These are phyloP conservation scores for Monocercomonoides exilis DNA, from an alignment of 78 protist genomes.

Conservation along the genomic window DNA sequence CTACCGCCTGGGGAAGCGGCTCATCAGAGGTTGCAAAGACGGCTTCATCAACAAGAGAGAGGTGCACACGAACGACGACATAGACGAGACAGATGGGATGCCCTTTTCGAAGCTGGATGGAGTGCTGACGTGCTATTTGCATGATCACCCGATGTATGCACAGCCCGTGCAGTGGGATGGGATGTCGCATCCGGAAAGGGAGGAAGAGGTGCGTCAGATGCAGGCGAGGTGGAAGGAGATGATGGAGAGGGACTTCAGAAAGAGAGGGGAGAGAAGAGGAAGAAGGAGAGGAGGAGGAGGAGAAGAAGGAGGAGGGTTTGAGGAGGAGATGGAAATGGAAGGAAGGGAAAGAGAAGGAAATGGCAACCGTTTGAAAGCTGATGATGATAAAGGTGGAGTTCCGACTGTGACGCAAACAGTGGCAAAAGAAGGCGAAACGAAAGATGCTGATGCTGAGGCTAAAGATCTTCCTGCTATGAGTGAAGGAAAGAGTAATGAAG, in stretches of 20 bases:
- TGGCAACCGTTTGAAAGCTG: too few species aligned
- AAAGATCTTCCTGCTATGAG: too few species aligned
- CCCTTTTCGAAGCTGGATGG: not conserved
- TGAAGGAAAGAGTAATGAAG: too few species aligned
- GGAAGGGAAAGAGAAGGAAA: too few species aligned
- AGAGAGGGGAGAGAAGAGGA: not conserved
- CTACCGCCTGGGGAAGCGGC: not conserved
- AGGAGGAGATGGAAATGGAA: too few species aligned
- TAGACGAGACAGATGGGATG: not conserved
- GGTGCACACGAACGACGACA: not conserved
- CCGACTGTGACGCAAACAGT: too few species aligned
- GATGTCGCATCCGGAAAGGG: not conserved
- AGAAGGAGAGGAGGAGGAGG: not conserved
- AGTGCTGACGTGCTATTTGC: not conserved
- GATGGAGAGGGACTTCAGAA: not conserved
- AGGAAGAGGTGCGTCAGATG: not conserved
- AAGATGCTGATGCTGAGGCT: too few species aligned
- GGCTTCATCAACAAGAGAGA: not conserved
- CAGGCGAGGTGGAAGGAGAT: not conserved
- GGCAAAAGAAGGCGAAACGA: too few species aligned
- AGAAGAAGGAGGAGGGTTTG: not conserved
- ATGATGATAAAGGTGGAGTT: too few species aligned
- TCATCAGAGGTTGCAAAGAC: not conserved
- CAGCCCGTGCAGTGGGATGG: not conserved
- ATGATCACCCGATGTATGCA: not conserved